These are phyloP conservation scores for Kodamaea fungicola DNA, from an alignment of 1,139 yeast genomes.

Conservation along the genomic window DNA sequence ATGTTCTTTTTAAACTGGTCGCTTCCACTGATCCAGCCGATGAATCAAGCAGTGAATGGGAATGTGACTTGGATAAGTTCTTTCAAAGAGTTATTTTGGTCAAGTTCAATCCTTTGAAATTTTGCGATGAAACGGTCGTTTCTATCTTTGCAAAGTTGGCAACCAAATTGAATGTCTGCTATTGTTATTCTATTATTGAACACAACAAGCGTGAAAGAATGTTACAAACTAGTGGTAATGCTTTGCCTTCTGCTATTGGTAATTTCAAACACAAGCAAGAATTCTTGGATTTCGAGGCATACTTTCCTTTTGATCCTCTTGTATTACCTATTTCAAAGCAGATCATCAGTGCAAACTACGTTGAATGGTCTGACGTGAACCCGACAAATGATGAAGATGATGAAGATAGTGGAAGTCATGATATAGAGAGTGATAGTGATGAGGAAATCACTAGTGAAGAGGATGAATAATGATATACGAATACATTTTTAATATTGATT, in stretches of 20 bases:
- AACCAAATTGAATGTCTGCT: slow-evolving; percentile 84
- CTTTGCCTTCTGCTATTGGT: slow-evolving; percentile 31
- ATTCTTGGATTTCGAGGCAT: slow-evolving; percentile 83
- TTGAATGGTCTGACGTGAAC: slow-evolving; percentile 70
- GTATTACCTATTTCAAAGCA: slow-evolving; percentile 61
- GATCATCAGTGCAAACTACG: slow-evolving; percentile 46
- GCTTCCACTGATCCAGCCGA: slow-evolving; percentile 10
- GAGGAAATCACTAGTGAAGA: slow-evolving; percentile 24
- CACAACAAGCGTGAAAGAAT: slow-evolving; percentile 73
- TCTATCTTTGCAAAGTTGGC: slow-evolving; percentile 91
- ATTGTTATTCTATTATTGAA: slow-evolving; percentile 90
- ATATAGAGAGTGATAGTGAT: slow-evolving; percentile 29
- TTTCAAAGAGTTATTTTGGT: slow-evolving; percentile 85
- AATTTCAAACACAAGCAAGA: slow-evolving; percentile 63
- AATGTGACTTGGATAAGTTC: slow-evolving; percentile 75
- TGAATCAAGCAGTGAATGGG: slow-evolving; percentile 53
- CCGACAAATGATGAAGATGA: slow-evolving; percentile 55
- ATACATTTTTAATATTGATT: neutral
- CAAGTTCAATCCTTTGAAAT: slow-evolving; percentile 88
- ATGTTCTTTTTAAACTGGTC: slow-evolving; percentile 44
- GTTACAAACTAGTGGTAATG: slow-evolving; percentile 31
- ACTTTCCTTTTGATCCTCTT: slow-evolving; percentile 94
- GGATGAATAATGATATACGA: slow-evolving; percentile 7
- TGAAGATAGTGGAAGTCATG: slow-evolving; percentile 43
- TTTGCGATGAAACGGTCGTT: slow-evolving; percentile 91